Evolutionary conservation across 2,329 filamentous ascomycete genomes (phyloP).

Genomic region (Clarireedia hainanense): DNA sequence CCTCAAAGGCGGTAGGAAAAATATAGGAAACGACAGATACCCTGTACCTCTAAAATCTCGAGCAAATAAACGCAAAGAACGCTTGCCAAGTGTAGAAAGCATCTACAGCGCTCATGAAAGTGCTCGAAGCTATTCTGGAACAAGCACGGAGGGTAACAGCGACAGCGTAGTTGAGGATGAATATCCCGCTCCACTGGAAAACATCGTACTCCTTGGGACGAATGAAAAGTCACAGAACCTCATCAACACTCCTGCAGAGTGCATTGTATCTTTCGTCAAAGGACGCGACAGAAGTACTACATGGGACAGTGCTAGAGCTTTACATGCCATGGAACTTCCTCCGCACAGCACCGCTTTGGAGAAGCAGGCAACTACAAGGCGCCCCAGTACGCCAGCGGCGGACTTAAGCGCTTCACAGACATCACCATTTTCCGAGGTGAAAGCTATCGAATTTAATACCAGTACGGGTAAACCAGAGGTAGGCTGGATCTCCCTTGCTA

Average conservation of each 20-base stretch:
- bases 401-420: background rate
- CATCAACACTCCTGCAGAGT: background rate
- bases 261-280: background rate
- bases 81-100: slow-evolving; percentile 13
- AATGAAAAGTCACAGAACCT: background rate
- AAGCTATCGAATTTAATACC: background rate
- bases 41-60: background rate
- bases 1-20: slow-evolving; percentile 17
- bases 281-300: slow-evolving; percentile 9
- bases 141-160: slow-evolving; percentile 16
- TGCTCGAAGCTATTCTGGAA: slow-evolving; percentile 17
- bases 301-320: slow-evolving; percentile 7
- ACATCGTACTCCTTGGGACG: background rate
- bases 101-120: slow-evolving; percentile 25
- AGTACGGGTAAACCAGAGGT: slow-evolving; percentile 1
- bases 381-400: background rate
- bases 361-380: background rate
- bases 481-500: background rate
- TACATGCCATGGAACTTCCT: background rate
- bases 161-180: slow-evolving; percentile 8
- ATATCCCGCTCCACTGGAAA: background rate
- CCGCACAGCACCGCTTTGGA: background rate
- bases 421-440: slow-evolving; percentile 2
- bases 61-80: background rate
- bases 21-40: background rate